Base-by-base conservation (phyloP, 305 asterid genomes). In the Ilex paraguariensis region DNA sequence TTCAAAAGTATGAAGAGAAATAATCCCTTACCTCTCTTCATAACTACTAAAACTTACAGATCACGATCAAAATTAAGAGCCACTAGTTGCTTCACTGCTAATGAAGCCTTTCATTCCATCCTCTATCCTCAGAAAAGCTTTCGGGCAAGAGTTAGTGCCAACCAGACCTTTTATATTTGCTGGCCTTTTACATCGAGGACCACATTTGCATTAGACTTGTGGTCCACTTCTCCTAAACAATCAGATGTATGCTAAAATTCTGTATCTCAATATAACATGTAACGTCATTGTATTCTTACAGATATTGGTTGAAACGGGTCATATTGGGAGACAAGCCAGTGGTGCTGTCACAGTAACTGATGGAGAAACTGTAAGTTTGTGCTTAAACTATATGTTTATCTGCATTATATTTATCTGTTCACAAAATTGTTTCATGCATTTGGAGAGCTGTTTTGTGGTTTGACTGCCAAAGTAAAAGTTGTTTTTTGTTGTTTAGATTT, bases 301-400 rank as follows among this genome's bases (percentile, higher is more conserved):
- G 98, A 84, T 93, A 70, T 71, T 81, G 21, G 92, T 93, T 32
- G 97, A 93, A 84, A 90, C 98, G 33, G 98, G 98, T 62, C 95
- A 84, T 75, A 87, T 87, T 12, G 99, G 99, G 66, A 90, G 99
- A 76, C 99, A 93, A 79, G 95, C 97, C 66, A 93, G 99, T 76
- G 97, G 84, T 55, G 86, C 97, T 61, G 95, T 93, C 62, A 90
- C 94, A 31, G 84, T 90, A 62, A 90, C 92, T 45, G 99, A 93
- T 80, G 99, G 99, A 66, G 99, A 93, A 84, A 93, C 99, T 52
- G 97, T 88, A 73, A 76, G 95, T 84, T 75, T 54, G 69, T 52
- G 49, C 49, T 69, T 60, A 69, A 52, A 66, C 42, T 13, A 56
- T 31, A 8, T 28, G 60, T 31, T 56, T 13, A 14, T n/a, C 10